A percentile compares a stretch with the other conserved stretches of the same genome.
Evolutionary conservation across 257 asterid species (phyloP).

Genomic region (Coffea eugenioides): DNA sequence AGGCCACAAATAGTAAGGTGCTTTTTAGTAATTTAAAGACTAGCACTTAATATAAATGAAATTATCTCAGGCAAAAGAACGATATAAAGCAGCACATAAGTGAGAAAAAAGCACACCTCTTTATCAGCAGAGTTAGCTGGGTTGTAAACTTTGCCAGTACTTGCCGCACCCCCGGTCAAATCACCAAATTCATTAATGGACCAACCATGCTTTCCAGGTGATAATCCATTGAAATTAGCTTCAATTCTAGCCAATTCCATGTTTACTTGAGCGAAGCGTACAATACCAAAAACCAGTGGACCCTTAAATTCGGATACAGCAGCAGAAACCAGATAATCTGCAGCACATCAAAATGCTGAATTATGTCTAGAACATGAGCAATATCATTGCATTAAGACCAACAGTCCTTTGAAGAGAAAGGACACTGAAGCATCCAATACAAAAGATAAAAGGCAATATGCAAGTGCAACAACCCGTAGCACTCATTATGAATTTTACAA

Average conservation of each 20-base stretch:
- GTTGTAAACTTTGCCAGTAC: constrained; percentile 77
- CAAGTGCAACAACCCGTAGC: neutral
- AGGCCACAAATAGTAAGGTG: neutral
- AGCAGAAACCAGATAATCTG: constrained; percentile 86
- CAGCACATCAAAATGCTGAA: constrained; percentile 15
- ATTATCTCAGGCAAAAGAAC: neutral
- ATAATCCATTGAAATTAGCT: constrained; percentile 86
- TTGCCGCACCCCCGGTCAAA: constrained; percentile 82
- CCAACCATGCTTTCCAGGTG: constrained; percentile 89
- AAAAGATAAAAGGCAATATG: neutral
- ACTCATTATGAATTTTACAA: neutral
- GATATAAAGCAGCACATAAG: neutral
- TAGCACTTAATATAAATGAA: neutral
- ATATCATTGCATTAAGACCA: neutral
- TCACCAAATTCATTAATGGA: constrained; percentile 88
- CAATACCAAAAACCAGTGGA: constrained; percentile 75
- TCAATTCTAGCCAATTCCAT: constrained; percentile 83
- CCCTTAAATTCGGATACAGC: constrained; percentile 96
- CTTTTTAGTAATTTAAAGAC: too few species aligned
- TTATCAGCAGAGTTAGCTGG: constrained; percentile 37
- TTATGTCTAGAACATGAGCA: neutral
- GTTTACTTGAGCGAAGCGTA: constrained; percentile 86
- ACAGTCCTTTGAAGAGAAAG: neutral
- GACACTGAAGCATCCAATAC: neutral
- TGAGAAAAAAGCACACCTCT: constrained; percentile 33